Evolutionary conservation across 768 basidiomycete species (phyloP).

Genomic region (Rhizopogon rudus): DNA sequence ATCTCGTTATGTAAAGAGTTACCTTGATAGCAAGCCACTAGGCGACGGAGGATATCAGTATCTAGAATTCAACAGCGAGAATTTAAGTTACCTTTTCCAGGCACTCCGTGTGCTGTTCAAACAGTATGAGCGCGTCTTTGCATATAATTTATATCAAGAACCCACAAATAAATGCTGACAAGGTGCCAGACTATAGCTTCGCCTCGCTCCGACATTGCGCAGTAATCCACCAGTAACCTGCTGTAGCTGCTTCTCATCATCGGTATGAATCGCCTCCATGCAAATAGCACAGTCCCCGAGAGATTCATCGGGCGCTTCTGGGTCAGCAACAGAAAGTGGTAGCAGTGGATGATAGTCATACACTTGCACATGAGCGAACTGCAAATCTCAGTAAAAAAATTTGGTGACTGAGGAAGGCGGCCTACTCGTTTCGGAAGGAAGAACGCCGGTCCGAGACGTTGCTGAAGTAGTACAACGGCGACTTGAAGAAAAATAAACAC

Average conservation of each 20-base stretch:
- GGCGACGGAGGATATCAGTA: constrained; percentile 7
- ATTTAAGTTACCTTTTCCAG: constrained; percentile 58
- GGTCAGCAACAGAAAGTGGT: constrained; percentile 49
- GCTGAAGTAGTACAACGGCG: constrained; percentile 62
- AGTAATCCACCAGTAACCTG: constrained; percentile 34
- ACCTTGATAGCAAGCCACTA: constrained; percentile 80
- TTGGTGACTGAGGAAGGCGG: not conserved
- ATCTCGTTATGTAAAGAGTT: not conserved
- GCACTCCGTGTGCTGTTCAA: constrained; percentile 74
- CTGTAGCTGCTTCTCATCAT: constrained; percentile 34
- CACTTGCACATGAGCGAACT: constrained; percentile 57
- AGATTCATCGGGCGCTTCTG: constrained; percentile 71
- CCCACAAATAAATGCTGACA: constrained; percentile 87
- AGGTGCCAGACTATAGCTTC: constrained; percentile 80
- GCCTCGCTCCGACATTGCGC: constrained; percentile 36
- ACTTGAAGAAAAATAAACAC: constrained; percentile 61
- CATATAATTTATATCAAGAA: constrained; percentile 1
- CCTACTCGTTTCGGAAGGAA: constrained; percentile 71
- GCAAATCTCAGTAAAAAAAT: not conserved
- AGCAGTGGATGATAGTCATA: constrained; percentile 88
- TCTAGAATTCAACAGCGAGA: not conserved
- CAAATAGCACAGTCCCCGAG: constrained; percentile 90
- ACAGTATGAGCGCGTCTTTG: not conserved
- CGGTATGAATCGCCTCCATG: constrained; percentile 77
- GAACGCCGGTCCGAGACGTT: constrained; percentile 73